A percentile compares a stretch with the other conserved stretches of the same genome.
Evolutionary conservation across 129 eudicot genomes (phyloP).

Genomic region (Logfia minima): DNA sequence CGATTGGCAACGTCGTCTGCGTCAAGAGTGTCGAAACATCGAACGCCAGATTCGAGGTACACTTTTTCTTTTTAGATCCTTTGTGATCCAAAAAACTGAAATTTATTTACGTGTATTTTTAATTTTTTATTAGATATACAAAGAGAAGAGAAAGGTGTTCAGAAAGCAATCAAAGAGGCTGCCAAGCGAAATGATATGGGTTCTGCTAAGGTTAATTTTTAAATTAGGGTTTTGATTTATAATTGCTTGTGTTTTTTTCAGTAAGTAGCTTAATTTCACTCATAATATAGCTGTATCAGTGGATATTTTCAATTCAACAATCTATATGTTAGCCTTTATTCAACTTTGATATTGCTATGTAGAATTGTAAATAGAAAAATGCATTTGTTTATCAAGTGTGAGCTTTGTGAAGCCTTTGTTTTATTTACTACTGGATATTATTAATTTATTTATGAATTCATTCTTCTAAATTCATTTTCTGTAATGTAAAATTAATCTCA

Average conservation of each 20-base stretch:
- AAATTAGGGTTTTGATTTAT: background rate
- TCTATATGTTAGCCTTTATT: background rate
- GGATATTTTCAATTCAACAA: background rate
- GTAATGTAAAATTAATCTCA: conserved; percentile 34
- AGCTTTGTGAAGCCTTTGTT: background rate
- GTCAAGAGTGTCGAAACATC: conserved; percentile 86
- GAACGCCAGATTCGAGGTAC: conserved; percentile 95
- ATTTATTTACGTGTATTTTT: background rate
- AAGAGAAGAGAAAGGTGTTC: conserved; percentile 90
- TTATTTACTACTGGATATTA: background rate
- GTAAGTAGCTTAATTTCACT: background rate
- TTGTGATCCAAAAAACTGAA: background rate
- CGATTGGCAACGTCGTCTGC: conserved; percentile 97
- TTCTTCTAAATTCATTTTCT: conserved; percentile 7
- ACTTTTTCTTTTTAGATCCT: background rate
- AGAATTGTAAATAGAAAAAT: background rate
- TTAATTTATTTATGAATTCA: conserved; percentile 1
- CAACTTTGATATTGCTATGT: background rate
- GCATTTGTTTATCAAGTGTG: background rate
- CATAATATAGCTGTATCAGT: background rate
- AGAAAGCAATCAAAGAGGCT: conserved; percentile 93
- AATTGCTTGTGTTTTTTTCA: conserved; percentile 11
- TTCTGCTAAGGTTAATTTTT: conserved; percentile 83
- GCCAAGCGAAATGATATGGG: conserved; percentile 92
- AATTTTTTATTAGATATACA: conserved; percentile 57